These are phyloP conservation scores for Penicillium polonicum DNA, from an alignment of 2,329 filamentous ascomycete genomes.

Conservation along the genomic window DNA sequence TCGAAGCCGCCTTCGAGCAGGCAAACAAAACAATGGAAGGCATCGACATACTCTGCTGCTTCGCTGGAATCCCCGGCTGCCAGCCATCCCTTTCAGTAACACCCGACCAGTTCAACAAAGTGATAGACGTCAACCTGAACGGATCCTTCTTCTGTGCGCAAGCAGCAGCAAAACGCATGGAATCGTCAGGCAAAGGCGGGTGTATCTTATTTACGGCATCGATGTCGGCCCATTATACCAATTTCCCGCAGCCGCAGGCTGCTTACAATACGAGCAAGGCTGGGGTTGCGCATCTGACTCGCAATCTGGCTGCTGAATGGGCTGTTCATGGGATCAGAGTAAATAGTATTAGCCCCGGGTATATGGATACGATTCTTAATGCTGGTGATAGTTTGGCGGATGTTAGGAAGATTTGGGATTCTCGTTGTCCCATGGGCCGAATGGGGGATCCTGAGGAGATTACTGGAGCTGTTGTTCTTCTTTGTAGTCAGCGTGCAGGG, in stretches of 20 bases:
- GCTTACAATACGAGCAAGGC: constrained; percentile 73
- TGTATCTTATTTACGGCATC: constrained; percentile 59
- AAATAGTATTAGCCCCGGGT: constrained; percentile 70
- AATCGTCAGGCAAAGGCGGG: constrained; percentile 47
- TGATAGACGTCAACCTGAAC: constrained; percentile 70
- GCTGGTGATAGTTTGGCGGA: constrained; percentile 59
- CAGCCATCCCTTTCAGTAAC: constrained; percentile 61
- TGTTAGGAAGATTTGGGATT: constrained; percentile 57
- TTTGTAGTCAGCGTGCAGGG: constrained; percentile 57
- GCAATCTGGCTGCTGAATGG: constrained; percentile 71
- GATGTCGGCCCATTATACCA: constrained; percentile 67
- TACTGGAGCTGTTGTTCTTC: constrained; percentile 60
- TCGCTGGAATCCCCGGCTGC: constrained; percentile 67
- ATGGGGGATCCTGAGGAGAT: constrained; percentile 66
- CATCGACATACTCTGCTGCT: constrained; percentile 60
- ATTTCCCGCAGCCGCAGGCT: constrained; percentile 69
- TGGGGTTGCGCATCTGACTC: constrained; percentile 62
- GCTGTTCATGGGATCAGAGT: constrained; percentile 67
- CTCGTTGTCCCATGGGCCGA: constrained; percentile 61
- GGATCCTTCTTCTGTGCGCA: constrained; percentile 70
- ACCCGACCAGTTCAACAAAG: constrained; percentile 58
- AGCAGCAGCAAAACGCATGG: constrained; percentile 52
- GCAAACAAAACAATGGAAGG: constrained; percentile 44
- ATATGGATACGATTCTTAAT: constrained; percentile 76
- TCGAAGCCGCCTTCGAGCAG: constrained; percentile 23